Base-by-base conservation (phyloP, 2,329 filamentous ascomycete species). In the Pseudopithomyces maydicus region DNA sequence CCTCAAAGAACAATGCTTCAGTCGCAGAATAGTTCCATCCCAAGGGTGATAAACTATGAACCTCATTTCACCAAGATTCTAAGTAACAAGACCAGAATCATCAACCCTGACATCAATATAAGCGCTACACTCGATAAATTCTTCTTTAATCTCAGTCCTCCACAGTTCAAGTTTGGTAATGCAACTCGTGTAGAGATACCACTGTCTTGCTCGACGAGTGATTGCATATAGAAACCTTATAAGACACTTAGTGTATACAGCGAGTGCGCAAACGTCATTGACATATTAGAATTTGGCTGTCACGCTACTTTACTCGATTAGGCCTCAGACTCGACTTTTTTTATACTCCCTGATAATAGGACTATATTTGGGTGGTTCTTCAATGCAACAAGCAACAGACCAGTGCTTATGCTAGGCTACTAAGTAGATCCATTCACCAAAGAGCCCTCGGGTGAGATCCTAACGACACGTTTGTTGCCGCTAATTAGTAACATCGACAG, bases 351-450 rank as follows among this genome's bases (percentile, higher is more conserved):
- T 11, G 39, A 55, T 6, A 61, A 54, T 45, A 48, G 58, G 45
- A 58, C 58, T 1, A 56, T 58, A 44, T 61, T 55, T 22, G 55
- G 58, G 17, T 61, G 45, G 47, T 61, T 58, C 23, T 52, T 61
- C 50, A 61, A 58, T 20, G 52, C 52, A 7, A 59, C 54, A 17
- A 42, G 49, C 8, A 44, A 48, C 2, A 52, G 23, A 1, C 58
- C 47, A 5, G 39, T 61, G 48, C 55, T 56, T 32, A 61, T 61
- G 58, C 50, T 42, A 29, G 58, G 58, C 4, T 61, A 58, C 45
- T 11, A 54, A 8, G 51, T 54, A 8, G 44, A 61, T 29, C n/a
- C 43, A 29, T 41, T 7, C 2, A 43, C 51, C 0, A 55, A 55
- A 15, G 14, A 26, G 33, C 43, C 54, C 11, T 32, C 52, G 33